These are phyloP conservation scores for Fusarium lyarnte DNA, from an alignment of 2,329 filamentous ascomycete species.

Conservation along the genomic window DNA sequence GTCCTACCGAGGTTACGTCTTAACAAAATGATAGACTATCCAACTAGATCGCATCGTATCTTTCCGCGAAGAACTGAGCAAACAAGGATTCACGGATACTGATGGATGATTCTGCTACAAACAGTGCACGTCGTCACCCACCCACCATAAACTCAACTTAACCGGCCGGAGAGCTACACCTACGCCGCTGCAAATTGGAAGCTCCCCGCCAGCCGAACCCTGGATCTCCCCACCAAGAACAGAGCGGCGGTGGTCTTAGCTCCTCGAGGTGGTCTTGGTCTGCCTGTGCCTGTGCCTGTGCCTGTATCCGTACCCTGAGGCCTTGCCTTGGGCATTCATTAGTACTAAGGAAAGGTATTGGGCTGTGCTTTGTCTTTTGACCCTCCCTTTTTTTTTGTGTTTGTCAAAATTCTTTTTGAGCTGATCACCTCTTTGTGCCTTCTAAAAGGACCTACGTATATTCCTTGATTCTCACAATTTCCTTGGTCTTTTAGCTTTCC, in stretches of 20 bases:
- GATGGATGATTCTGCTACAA: background rate
- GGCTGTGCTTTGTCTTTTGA: constrained; percentile 27
- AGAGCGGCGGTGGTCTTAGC: constrained; percentile 26
- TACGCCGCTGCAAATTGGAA: constrained; percentile 16
- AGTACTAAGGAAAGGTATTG: constrained; percentile 13
- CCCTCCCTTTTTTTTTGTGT: constrained; percentile 7
- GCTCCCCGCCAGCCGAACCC: constrained; percentile 18
- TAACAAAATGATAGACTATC: background rate
- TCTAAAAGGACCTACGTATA: background rate
- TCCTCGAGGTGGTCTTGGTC: constrained; percentile 1
- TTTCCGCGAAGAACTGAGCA: background rate
- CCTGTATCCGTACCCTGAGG: background rate
- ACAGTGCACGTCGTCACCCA: constrained; percentile 32
- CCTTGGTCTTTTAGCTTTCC: constrained; percentile 29
- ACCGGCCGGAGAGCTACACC: constrained; percentile 2
- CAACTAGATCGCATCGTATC: background rate
- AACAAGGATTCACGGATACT: background rate
- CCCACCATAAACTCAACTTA: constrained; percentile 20
- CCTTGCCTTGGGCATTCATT: constrained; percentile 25
- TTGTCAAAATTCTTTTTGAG: background rate
- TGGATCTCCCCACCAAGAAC: constrained; percentile 19
- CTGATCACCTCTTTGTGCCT: background rate
- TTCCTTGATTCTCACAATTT: background rate
- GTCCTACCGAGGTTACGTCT: background rate
- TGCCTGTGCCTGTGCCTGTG: background rate